A percentile compares a stretch with the other conserved stretches of the same genome.
These are phyloP conservation scores for Hippophae gyantsensis DNA, from an alignment of 306 rosid genomes.

Conservation along the genomic window DNA sequence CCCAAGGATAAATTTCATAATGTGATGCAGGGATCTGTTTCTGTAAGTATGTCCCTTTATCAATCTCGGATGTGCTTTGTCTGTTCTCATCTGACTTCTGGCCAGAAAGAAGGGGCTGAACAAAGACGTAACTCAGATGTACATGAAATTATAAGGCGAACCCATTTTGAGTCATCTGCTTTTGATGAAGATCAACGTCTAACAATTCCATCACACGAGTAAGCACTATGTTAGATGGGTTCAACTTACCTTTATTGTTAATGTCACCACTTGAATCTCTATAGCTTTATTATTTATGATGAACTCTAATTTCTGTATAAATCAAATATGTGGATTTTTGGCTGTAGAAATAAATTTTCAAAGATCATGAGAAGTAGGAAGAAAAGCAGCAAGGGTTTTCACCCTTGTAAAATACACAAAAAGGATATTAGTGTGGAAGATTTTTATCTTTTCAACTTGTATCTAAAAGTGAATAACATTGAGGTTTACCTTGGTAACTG, in stretches of 20 bases:
- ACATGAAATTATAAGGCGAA: conserved; percentile 67
- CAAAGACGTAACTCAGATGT: conserved; percentile 81
- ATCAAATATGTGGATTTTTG: too few relatives aligned
- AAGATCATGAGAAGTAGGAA: too few relatives aligned
- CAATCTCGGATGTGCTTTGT: conserved; percentile 90
- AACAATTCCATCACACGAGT: conserved; percentile 91
- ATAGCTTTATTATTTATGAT: background rate
- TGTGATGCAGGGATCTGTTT: conserved; percentile 81
- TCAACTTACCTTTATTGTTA: background rate
- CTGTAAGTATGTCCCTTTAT: conserved; percentile 83
- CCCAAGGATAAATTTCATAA: too few relatives aligned
- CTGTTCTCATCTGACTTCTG: conserved; percentile 93
- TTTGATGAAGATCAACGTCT: conserved; percentile 65
- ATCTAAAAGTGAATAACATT: too few relatives aligned
- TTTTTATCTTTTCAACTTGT: too few relatives aligned
- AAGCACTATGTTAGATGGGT: conserved; percentile 23
- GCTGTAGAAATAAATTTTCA: too few relatives aligned
- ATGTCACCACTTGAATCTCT: background rate
- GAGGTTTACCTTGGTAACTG: too few relatives aligned
- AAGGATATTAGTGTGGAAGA: too few relatives aligned
- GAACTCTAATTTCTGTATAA: too few relatives aligned
- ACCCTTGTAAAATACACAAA: too few relatives aligned
- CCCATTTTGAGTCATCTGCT: conserved; percentile 65
- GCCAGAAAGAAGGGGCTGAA: conserved; percentile 81
- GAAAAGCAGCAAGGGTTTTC: too few relatives aligned